These are phyloP conservation scores for Dendrobium officinale DNA, from an alignment of 106 monocot species.

Conservation along the genomic window DNA sequence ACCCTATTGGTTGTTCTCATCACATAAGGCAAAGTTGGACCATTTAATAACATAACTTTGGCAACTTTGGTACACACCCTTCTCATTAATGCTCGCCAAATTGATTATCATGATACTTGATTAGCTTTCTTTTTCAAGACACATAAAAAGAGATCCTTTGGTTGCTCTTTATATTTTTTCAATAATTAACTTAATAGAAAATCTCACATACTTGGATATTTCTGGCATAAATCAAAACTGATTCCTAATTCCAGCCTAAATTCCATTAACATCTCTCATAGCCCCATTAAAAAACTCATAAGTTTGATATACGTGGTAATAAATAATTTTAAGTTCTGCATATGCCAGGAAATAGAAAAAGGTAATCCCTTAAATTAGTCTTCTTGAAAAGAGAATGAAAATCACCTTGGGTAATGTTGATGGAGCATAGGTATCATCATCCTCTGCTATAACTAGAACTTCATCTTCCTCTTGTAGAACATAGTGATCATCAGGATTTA, in stretches of 20 bases:
- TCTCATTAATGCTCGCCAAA: too few relatives aligned
- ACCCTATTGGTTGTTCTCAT: too few relatives aligned
- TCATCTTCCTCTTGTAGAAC: conserved; percentile 68
- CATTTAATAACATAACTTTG: too few relatives aligned
- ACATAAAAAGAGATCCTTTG: too few relatives aligned
- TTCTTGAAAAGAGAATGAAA: conserved; percentile 11
- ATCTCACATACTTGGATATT: not conserved
- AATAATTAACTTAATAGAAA: not conserved
- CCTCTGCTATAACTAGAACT: conserved; percentile 67
- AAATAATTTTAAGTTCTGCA: not conserved
- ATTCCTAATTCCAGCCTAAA: not conserved
- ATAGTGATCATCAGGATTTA: conserved; percentile 63
- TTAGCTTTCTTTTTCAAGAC: too few relatives aligned
- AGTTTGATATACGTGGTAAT: not conserved
- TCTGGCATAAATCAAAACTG: not conserved
- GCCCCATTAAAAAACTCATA: not conserved
- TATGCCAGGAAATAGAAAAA: not conserved
- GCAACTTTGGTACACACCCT: too few relatives aligned
- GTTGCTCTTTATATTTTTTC: too few relatives aligned
- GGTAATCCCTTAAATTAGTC: not conserved
- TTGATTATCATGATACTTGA: too few relatives aligned
- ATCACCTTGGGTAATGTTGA: conserved; percentile 34
- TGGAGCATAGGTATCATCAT: conserved; percentile 71
- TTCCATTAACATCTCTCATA: not conserved
- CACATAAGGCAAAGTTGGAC: too few relatives aligned